Conservation (phyloP, 192 early-diverging fungal species). For the Chytriomyces sp. region DNA sequence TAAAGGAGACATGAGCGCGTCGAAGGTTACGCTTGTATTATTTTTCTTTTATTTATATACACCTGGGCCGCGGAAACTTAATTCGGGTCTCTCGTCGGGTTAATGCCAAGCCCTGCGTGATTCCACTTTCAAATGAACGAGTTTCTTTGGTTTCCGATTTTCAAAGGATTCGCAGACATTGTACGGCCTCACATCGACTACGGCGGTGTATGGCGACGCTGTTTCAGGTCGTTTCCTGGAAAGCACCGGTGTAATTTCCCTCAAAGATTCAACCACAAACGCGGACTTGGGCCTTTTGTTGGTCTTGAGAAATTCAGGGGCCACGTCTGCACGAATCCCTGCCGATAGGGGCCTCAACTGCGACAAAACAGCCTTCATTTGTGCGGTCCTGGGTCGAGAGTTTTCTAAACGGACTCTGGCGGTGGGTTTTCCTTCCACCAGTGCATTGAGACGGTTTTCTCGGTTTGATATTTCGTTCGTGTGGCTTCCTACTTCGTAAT, state of each 20-base stretch:
- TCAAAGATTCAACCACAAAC: background rate
- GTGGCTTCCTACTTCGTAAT: background rate
- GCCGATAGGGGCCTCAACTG: conserved; percentile 28
- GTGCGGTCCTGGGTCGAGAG: conserved; percentile 4
- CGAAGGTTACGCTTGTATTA: too few species aligned
- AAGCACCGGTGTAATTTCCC: background rate
- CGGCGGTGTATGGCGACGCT: too few species aligned
- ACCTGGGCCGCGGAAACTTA: too few species aligned
- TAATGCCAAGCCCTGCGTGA: too few species aligned
- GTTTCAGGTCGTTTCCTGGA: too few species aligned
- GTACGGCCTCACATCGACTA: too few species aligned
- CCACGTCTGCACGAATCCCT: background rate
- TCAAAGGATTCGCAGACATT: too few species aligned
- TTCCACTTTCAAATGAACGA: too few species aligned
- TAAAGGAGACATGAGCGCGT: too few species aligned
- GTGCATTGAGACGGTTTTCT: background rate
- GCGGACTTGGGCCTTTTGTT: conserved; percentile 7
- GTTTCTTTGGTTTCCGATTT: too few species aligned
- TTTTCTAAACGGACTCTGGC: background rate
- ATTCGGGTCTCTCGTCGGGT: too few species aligned
- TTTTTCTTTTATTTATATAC: too few species aligned
- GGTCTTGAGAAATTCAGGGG: conserved; percentile 10
- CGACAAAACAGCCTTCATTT: conserved; percentile 5
- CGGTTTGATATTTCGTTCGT: background rate
- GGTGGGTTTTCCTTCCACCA: conserved; percentile 5